Percentiles rank a stretch among this genome's conserved stretches.
Evolutionary conservation across 2,329 filamentous ascomycete species (phyloP).

Genomic region (Pyrenophora graminea): DNA sequence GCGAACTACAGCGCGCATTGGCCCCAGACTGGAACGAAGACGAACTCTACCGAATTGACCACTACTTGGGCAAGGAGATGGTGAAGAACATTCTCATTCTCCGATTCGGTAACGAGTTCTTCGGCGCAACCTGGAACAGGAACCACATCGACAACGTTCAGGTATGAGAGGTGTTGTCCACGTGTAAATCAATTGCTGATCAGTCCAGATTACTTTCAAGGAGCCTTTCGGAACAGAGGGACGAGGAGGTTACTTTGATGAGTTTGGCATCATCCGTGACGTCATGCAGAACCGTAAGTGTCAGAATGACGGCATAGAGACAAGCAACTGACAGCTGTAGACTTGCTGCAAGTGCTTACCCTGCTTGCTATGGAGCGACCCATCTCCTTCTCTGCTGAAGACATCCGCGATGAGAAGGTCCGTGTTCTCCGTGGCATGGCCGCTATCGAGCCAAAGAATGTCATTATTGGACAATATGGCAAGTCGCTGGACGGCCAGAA

Average conservation of each 20-base stretch:
- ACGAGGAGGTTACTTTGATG: constrained; percentile 97
- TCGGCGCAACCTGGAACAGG: constrained; percentile 97
- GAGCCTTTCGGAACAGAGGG: constrained; percentile 98
- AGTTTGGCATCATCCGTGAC: constrained; percentile 98
- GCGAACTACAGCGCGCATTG: constrained; percentile 91
- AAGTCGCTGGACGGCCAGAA: constrained; percentile 95
- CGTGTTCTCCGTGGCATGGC: constrained; percentile 92
- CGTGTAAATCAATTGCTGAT: constrained; percentile 12
- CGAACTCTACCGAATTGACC: constrained; percentile 98
- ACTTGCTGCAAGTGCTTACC: constrained; percentile 93
- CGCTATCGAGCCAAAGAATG: constrained; percentile 97
- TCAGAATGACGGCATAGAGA: neutral
- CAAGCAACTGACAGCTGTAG: constrained; percentile 42
- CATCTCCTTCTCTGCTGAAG: constrained; percentile 96
- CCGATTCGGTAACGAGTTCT: constrained; percentile 97
- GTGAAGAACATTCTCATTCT: constrained; percentile 99
- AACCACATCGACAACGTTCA: constrained; percentile 99
- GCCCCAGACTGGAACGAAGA: constrained; percentile 99
- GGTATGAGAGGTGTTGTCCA: constrained; percentile 44
- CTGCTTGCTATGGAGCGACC: constrained; percentile 97
- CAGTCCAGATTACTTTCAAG: constrained; percentile 86
- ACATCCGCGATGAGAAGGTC: constrained; percentile 98
- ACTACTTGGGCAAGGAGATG: constrained; percentile 99
- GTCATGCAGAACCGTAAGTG: constrained; percentile 93
- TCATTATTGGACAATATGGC: constrained; percentile 98